Percentiles rank a stretch among this genome's conserved stretches.
Conservation (phyloP, 139 green algal genomes). For the Micromonas commoda region DNA sequence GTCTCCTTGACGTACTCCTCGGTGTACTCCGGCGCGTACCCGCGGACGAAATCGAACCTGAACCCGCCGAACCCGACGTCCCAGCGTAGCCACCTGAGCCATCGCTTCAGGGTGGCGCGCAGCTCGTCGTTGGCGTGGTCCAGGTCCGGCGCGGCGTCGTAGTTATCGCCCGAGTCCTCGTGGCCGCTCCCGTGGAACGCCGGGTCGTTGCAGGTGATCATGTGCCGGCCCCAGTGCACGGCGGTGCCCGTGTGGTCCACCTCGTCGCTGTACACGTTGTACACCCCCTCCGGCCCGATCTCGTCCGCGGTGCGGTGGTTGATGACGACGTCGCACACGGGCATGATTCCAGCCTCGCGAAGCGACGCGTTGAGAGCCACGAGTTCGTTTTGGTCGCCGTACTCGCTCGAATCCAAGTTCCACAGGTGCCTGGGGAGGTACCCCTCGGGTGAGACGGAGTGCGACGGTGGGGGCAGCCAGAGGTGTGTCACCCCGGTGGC, state of each 20-base stretch:
- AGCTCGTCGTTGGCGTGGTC: slow-evolving; percentile 77
- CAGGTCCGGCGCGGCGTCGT: slow-evolving; percentile 68
- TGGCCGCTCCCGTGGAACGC: slow-evolving; percentile 48
- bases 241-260: slow-evolving; percentile 24
- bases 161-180: slow-evolving; percentile 54
- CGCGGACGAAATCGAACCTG: slow-evolving; percentile 63
- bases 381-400: slow-evolving; percentile 41
- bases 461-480: slow-evolving; percentile 87
- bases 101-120: slow-evolving; percentile 58
- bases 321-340: slow-evolving; percentile 47
- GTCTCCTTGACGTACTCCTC: background rate
- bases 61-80: slow-evolving; percentile 57
- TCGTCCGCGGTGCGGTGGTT: slow-evolving; percentile 42
- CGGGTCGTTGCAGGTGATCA: slow-evolving; percentile 67
- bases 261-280: slow-evolving; percentile 32
- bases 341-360: too few species aligned
- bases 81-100: slow-evolving; percentile 59
- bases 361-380: slow-evolving; percentile 6
- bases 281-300: background rate
- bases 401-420: slow-evolving; percentile 41
- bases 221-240: slow-evolving; percentile 72
- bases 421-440: slow-evolving; percentile 49
- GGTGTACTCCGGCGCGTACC: slow-evolving; percentile 41
- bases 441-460: slow-evolving; percentile 81
- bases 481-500: slow-evolving; percentile 73